These are phyloP conservation scores for Euphorbia celastroides DNA, from an alignment of 441 rosid species.

Conservation along the genomic window DNA sequence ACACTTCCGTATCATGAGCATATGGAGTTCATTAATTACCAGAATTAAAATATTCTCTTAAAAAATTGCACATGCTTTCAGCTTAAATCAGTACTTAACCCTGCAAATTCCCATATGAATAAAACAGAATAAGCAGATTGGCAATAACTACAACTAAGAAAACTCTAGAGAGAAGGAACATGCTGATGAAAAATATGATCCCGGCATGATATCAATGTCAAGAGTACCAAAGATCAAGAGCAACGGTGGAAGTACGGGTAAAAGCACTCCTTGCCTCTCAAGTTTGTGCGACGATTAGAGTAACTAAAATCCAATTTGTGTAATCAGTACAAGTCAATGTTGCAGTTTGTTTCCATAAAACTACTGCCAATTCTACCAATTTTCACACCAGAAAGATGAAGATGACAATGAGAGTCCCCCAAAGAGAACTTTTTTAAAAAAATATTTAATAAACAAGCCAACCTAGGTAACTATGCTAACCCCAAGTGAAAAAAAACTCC, in stretches of 20 bases:
- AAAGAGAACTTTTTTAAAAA: too few relatives aligned
- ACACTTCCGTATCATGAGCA: not conserved
- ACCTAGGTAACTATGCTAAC: not conserved
- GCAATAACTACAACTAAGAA: not conserved
- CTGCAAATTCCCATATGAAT: slow-evolving; percentile 5
- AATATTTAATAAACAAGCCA: too few relatives aligned
- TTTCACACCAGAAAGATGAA: not conserved
- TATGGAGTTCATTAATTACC: not conserved
- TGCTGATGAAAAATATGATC: not conserved
- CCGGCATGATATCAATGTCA: not conserved
- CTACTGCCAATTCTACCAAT: not conserved
- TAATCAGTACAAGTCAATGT: not conserved
- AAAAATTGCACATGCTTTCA: not conserved
- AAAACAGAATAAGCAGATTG: not conserved
- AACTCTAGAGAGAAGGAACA: not conserved
- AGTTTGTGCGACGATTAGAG: not conserved
- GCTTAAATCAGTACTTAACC: not conserved
- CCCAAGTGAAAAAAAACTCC: not conserved
- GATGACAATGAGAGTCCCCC: not conserved
- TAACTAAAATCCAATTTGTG: not conserved
- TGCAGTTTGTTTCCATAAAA: not conserved
- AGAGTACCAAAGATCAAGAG: slow-evolving; percentile 2
- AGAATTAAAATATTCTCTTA: not conserved
- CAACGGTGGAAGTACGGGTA: not conserved
- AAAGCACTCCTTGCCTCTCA: not conserved